These are phyloP conservation scores for Dillenia turbinata DNA, from an alignment of 164 flowering plant species.

Conservation along the genomic window DNA sequence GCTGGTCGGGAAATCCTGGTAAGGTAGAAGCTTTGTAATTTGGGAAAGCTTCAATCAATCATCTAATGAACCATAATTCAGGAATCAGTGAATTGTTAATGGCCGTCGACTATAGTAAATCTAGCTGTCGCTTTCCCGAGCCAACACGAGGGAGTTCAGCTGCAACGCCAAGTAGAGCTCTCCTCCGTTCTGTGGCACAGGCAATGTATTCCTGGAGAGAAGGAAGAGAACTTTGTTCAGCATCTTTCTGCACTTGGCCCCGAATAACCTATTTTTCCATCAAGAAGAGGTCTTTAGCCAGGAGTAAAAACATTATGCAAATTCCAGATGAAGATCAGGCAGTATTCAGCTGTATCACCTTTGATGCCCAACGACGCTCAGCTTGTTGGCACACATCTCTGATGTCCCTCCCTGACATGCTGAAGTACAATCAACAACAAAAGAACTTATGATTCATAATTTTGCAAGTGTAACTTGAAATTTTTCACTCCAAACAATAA, in stretches of 20 bases:
- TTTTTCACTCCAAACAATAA: too few relatives aligned
- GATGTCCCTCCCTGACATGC: conserved; percentile 96
- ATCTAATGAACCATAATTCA: too few relatives aligned
- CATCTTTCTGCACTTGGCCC: conserved; percentile 44
- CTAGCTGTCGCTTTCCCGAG: conserved; percentile 27
- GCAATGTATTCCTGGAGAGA: conserved; percentile 69
- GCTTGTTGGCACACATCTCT: conserved; percentile 94
- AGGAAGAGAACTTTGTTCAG: conserved; percentile 53
- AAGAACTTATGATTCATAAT: too few relatives aligned
- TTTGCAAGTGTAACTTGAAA: too few relatives aligned
- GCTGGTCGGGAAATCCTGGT: too few relatives aligned
- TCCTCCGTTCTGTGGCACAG: conserved; percentile 49
- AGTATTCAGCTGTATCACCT: conserved; percentile 36
- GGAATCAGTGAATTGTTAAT: neutral
- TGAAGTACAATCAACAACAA: conserved; percentile 15
- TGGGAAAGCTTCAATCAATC: too few relatives aligned
- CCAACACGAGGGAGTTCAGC: conserved; percentile 15
- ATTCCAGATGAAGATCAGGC: too few relatives aligned
- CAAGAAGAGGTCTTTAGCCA: neutral
- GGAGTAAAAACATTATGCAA: neutral
- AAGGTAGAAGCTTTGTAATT: too few relatives aligned
- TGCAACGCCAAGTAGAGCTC: conserved; percentile 29
- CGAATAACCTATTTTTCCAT: conserved; percentile 57
- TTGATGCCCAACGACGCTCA: conserved; percentile 97
- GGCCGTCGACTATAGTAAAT: conserved; percentile 15